Percentiles rank a stretch among this genome's conserved stretches.
These are phyloP conservation scores for Closterium sp. DNA, from an alignment of 139 green algal species.

Conservation along the genomic window DNA sequence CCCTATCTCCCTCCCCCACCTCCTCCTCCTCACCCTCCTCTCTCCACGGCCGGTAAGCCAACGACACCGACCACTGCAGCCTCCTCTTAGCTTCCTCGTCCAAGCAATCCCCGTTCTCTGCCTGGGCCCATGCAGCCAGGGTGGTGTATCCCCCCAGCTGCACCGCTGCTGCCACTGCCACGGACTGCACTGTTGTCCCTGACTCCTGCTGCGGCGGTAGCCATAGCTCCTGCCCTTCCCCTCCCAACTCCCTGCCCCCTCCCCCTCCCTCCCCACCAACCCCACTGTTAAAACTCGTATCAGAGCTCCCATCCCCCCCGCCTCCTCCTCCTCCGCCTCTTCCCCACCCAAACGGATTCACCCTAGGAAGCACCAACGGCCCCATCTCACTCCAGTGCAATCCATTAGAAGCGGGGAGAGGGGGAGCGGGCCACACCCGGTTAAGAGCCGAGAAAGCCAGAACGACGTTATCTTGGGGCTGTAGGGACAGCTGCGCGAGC, in stretches of 20 bases:
- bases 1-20: no score
- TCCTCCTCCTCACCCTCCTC: no score
- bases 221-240: not conserved
- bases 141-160: constrained; percentile 13
- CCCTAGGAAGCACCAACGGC: constrained; percentile 14
- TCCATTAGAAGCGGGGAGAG: not conserved
- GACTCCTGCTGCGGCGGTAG: not conserved
- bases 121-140: constrained; percentile 21
- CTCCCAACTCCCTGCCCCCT: not conserved
- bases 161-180: constrained; percentile 7
- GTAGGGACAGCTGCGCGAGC: constrained; percentile 25
- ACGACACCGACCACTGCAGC: constrained; percentile 22
- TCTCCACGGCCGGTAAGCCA: not conserved
- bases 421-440: not conserved
- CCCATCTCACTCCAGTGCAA: constrained; percentile 29
- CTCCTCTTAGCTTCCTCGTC: constrained; percentile 18
- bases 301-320: no score
- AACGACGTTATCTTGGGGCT: constrained; percentile 17
- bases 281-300: no score
- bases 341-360: not conserved
- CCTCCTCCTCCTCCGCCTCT: no score
- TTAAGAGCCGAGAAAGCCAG: constrained; percentile 6
- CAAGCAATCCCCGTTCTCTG: constrained; percentile 29
- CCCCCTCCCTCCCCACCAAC: not conserved
- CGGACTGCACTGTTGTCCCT: constrained; percentile 21